A percentile compares a stretch with the other conserved stretches of the same genome.
Evolutionary conservation across 331 rosid genomes (phyloP).

Genomic region (Malus hybrid): DNA sequence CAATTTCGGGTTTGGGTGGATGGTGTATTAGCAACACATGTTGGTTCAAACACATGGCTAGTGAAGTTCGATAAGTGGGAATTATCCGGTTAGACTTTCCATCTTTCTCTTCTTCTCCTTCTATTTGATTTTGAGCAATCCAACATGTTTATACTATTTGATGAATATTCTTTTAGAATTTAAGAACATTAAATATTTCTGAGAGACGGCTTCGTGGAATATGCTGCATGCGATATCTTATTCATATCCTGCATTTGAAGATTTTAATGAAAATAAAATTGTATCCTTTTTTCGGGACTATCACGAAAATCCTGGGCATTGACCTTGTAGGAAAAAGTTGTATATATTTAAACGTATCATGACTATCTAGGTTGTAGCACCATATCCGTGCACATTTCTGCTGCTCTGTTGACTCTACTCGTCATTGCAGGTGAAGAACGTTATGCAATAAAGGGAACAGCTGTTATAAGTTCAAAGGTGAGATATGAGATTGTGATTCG

Average conservation of each 20-base stretch:
- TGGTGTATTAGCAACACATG: slow-evolving; percentile 38
- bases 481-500: not conserved
- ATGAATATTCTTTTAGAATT: not conserved
- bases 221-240: not conserved
- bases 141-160: not conserved
- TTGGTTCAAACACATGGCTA: slow-evolving; percentile 59
- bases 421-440: slow-evolving; percentile 44
- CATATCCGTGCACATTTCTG: not conserved
- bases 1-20: slow-evolving; percentile 68
- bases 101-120: not conserved
- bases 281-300: not conserved
- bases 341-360: not conserved
- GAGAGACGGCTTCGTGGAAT: not conserved
- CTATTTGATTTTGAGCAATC: not conserved
- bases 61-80: slow-evolving; percentile 77
- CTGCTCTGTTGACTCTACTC: slow-evolving; percentile 4
- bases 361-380: not conserved
- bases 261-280: not conserved
- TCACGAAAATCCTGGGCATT: not conserved
- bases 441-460: slow-evolving; percentile 21
- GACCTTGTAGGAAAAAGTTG: not conserved
- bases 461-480: slow-evolving; percentile 57
- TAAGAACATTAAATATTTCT: not conserved
- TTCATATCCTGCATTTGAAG: not conserved
- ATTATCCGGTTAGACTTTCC: slow-evolving; percentile 41